A percentile compares a stretch with the other conserved stretches of the same genome.
Conservation (phyloP, 371 early-diverging fungal genomes). For the Pancytospora philotis region DNA sequence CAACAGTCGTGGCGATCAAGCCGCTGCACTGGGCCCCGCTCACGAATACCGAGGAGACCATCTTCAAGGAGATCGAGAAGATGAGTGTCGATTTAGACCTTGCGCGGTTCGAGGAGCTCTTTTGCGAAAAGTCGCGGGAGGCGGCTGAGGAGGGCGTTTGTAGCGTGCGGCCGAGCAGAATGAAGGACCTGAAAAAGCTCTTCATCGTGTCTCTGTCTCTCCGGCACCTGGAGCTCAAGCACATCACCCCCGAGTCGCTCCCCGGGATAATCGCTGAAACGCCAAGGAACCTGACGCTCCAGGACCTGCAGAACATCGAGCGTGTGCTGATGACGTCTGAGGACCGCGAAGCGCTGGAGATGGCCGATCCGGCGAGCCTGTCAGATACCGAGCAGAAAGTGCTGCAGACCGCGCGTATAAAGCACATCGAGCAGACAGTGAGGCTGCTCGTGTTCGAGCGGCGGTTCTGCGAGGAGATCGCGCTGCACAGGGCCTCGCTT, state of each 20-base stretch:
- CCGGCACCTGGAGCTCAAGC: conserved; percentile 34
- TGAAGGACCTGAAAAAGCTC: conserved; percentile 24
- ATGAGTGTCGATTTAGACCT: conserved; percentile 24
- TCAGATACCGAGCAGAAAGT: background rate
- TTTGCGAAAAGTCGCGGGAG: conserved; percentile 27
- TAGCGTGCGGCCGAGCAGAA: background rate
- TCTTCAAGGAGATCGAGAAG: conserved; percentile 30
- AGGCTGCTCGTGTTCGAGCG: conserved; percentile 45
- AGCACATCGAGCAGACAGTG: background rate
- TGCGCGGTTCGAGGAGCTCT: conserved; percentile 39
- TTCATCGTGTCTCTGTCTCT: conserved; percentile 41
- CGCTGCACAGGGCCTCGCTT: conserved; percentile 10
- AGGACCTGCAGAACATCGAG: conserved; percentile 34
- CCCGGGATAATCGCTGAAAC: conserved; percentile 17
- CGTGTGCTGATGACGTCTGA: conserved; percentile 25
- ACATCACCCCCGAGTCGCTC: conserved; percentile 29
- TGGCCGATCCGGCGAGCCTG: background rate
- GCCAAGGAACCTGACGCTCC: conserved; percentile 17
- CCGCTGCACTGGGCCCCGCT: conserved; percentile 11
- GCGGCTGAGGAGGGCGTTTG: background rate
- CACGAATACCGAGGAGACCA: conserved; percentile 11
- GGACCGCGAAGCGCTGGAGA: conserved; percentile 6
- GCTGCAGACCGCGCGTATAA: background rate
- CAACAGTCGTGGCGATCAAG: background rate
- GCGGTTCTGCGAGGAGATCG: conserved; percentile 40